Conservation (phyloP, 768 basidiomycete species). For the Serendipita sp. region DNA sequence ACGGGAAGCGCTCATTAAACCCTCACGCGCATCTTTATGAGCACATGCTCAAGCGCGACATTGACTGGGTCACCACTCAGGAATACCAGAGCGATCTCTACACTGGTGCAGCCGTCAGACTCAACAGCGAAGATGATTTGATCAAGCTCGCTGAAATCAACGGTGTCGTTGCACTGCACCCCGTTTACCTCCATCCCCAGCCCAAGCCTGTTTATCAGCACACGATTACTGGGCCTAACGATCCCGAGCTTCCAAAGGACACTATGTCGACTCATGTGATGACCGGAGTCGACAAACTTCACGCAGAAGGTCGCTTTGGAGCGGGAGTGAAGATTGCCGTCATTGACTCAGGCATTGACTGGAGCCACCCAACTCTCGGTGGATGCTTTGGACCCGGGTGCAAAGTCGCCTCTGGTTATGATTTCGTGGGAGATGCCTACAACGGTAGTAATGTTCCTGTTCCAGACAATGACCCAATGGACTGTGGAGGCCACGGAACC, state of each 20-base stretch:
- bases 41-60: conserved; percentile 12
- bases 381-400: conserved; percentile 11
- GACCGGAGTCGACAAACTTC: conserved; percentile 21
- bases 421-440: conserved; percentile 12
- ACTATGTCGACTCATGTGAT: conserved; percentile 10
- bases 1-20: conserved; percentile 5
- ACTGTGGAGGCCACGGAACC: conserved; percentile 9
- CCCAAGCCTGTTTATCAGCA: neutral
- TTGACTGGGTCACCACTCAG: conserved; percentile 16
- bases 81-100: conserved; percentile 19
- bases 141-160: conserved; percentile 14
- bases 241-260: conserved; percentile 5
- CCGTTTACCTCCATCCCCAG: conserved; percentile 14
- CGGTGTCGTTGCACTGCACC: conserved; percentile 19
- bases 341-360: conserved; percentile 8
- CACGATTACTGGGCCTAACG: conserved; percentile 5
- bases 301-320: conserved; percentile 23
- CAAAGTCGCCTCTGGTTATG: conserved; percentile 9
- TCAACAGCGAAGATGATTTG: conserved; percentile 14
- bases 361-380: conserved; percentile 8
- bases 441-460: conserved; percentile 2
- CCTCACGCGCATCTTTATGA: conserved; percentile 18
- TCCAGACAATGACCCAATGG: conserved; percentile 11
- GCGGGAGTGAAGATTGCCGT: conserved; percentile 24
- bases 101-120: conserved; percentile 19